Base-by-base conservation (phyloP, 768 basidiomycete genomes). In the Boletus huronensis region DNA sequence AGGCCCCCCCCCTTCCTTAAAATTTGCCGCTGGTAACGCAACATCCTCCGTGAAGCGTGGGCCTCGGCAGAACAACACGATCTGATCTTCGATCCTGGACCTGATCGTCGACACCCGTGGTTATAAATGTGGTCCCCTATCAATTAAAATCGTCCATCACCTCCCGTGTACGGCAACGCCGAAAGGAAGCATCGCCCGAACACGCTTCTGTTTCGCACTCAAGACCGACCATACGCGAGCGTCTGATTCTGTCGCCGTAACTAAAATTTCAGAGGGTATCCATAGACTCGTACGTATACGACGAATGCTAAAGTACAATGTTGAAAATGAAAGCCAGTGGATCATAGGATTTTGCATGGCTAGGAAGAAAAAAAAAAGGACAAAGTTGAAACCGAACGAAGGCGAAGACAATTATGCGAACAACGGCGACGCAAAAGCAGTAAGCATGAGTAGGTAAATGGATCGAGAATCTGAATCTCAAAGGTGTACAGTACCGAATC, bases 61-160 rank as follows among this genome's bases (percentile, higher is more conserved):
- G 25, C 49, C 51, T 51, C 64, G 55, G 55, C 48, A 52, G 47
- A 62, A 53, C 4, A 21, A 17, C 48, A n/a, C 63, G 57, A 67
- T 65, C 63, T 58, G 65, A 66, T 66, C 65, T 66, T 58, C 54
- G 65, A 68, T 68, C 57, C 58, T n/a, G 63, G 63, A 42, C 64
- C 66, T 68, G 66, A 68, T 66, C 65, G 65, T 63, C 65, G 29
- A 45, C 42, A 14, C 43, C 36, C 48, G 31, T 48, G 28, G 41
- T 36, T 13, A 46, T 39, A 25, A 48, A 42, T 48, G 32, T 32
- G 29, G 39, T 3, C 52, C 57, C 62, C 62, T 62, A 64, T 64
- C 61, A 59, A 63, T 61, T 54, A 57, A 46, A 46, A 60, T 50
- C 50, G 45, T 29, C 52, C 56, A 48, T 49, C 46, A 48, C 19